phyloP scores from a whole-genome alignment of 1,284 basidiomycete species.

The Mycosarcoma mackinlayi region DNA sequence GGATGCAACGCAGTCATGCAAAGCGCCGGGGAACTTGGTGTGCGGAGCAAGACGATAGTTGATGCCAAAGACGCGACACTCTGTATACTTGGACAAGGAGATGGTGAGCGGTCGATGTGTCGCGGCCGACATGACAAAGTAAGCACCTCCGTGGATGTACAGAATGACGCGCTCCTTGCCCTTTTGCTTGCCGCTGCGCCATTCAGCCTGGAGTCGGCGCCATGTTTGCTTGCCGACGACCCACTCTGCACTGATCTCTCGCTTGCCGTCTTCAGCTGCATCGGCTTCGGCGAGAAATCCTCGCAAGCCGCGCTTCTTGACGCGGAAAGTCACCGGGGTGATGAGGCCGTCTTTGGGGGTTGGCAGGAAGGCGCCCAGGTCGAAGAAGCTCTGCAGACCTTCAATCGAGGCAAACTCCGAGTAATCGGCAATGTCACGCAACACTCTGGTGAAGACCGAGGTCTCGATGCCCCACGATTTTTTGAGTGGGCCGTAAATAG shows the following conservation, averaged over 20 bases:
- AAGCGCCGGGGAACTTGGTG: constrained; percentile 89
- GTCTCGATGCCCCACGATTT: constrained; percentile 86
- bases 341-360: constrained; percentile 92
- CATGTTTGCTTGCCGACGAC: constrained; percentile 91
- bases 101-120: constrained; percentile 92
- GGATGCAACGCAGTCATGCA: constrained; percentile 88
- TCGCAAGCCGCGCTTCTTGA: constrained; percentile 78
- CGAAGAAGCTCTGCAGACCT: constrained; percentile 77
- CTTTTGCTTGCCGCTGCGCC: constrained; percentile 69
- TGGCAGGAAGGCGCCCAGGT: constrained; percentile 83
- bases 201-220: constrained; percentile 86
- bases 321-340: constrained; percentile 91
- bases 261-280: constrained; percentile 76
- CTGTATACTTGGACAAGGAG: constrained; percentile 87
- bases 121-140: constrained; percentile 93
- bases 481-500: constrained; percentile 77
- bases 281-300: constrained; percentile 83
- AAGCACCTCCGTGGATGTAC: constrained; percentile 96
- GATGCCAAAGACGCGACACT: constrained; percentile 94
- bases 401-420: constrained; percentile 85
- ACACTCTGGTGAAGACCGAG: constrained; percentile 75
- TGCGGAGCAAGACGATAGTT: constrained; percentile 97
- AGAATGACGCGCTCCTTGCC: constrained; percentile 84
- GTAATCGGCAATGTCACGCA: constrained; percentile 85
- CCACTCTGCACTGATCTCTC: constrained; percentile 94